Percentiles rank a stretch among this genome's conserved stretches.
Evolutionary conservation across 192 early-diverging fungal species (phyloP).

Genomic region (Mortierella claussenii): DNA sequence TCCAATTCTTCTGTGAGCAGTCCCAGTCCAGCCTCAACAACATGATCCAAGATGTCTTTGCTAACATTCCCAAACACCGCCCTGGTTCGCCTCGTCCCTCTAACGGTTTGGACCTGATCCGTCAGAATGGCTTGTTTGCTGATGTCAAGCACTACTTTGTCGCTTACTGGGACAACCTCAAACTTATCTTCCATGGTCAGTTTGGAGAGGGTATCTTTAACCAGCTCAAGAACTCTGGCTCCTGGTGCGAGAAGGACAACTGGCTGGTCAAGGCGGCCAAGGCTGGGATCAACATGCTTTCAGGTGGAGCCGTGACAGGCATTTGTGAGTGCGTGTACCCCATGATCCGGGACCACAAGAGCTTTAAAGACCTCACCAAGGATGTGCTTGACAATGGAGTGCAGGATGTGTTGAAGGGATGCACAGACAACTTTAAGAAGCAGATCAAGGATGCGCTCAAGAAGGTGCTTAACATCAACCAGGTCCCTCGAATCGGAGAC

Average conservation of each 20-base stretch:
- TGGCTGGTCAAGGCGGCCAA: conserved; percentile 14
- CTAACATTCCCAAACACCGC: background rate
- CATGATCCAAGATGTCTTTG: background rate
- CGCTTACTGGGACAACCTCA: conserved; percentile 4
- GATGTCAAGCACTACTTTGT: conserved; percentile 14
- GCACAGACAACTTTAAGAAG: conserved; percentile 1
- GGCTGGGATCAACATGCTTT: background rate
- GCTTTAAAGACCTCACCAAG: background rate
- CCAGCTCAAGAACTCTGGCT: conserved; percentile 23
- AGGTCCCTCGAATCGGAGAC: background rate
- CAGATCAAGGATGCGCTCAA: conserved; percentile 10
- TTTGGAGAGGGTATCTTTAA: conserved; percentile 16
- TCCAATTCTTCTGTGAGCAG: conserved; percentile 5
- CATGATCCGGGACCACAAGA: conserved; percentile 6
- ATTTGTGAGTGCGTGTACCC: conserved; percentile 13
- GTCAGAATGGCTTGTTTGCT: background rate
- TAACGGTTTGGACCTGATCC: background rate
- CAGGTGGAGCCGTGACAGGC: background rate
- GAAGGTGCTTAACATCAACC: background rate
- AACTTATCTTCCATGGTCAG: conserved; percentile 1
- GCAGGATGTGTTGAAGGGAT: background rate
- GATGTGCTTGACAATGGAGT: background rate
- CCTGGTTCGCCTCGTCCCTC: background rate
- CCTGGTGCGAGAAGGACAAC: conserved; percentile 17
- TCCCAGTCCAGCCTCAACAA: background rate